Percentiles rank a stretch among this genome's conserved stretches.
Conservation (phyloP, 176 grass and related monocot genomes). For the Carex scoparia region DNA sequence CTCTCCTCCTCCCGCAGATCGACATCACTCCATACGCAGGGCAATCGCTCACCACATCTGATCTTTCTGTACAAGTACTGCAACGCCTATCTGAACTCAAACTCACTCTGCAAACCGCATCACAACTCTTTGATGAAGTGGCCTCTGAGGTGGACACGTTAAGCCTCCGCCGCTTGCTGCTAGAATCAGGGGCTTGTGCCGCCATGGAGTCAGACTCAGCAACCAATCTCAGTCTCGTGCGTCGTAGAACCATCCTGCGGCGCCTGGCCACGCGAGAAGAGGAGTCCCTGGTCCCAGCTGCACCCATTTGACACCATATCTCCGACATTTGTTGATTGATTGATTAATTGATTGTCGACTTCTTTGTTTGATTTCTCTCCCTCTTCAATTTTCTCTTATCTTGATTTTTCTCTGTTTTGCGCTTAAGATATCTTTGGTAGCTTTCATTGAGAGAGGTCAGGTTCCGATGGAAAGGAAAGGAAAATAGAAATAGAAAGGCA, state of each 20-base stretch:
- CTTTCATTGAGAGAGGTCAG: no score
- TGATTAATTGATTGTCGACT: no score
- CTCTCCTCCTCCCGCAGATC: slow-evolving; percentile 66
- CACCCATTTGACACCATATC: slow-evolving; percentile 37
- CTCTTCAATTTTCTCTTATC: no score
- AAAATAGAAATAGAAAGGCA: no score
- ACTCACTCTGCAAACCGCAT: not conserved
- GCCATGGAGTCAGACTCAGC: no score
- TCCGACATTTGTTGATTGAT: slow-evolving; percentile 28
- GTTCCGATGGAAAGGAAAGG: no score
- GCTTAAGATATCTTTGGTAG: no score
- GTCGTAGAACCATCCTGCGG: slow-evolving; percentile 50
- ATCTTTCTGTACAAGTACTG: not conserved
- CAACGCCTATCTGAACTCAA: not conserved
- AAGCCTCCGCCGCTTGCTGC: slow-evolving; percentile 26
- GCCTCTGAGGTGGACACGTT: not conserved
- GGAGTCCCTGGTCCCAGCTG: slow-evolving; percentile 1
- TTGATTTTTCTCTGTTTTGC: no score
- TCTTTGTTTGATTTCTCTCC: no score
- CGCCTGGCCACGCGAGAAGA: slow-evolving; percentile 37
- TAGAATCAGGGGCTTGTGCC: not conserved
- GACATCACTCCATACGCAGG: slow-evolving; percentile 44
- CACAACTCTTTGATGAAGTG: not conserved
- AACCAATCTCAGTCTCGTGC: slow-evolving; percentile 29
- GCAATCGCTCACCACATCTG: not conserved